Evolutionary conservation across 306 rosid genomes (phyloP).

Genomic region (Citrullus amarus): DNA sequence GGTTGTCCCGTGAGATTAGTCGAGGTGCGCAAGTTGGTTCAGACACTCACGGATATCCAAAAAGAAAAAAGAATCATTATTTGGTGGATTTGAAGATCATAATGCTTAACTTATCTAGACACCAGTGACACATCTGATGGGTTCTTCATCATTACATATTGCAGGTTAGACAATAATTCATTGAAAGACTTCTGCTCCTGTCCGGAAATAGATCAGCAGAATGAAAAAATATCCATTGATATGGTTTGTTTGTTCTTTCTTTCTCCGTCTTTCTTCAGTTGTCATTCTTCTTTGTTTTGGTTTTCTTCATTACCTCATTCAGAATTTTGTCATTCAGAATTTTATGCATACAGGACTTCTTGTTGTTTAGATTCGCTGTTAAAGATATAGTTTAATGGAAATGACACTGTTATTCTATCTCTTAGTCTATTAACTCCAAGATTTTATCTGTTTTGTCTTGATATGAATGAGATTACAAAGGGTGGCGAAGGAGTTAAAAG

Average conservation of each 20-base stretch:
- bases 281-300: not conserved
- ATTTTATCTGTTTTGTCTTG: not conserved
- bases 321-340: not conserved
- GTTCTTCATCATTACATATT: constrained; percentile 15
- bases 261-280: not conserved
- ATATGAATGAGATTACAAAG: not conserved
- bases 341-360: not conserved
- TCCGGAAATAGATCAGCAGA: constrained; percentile 16
- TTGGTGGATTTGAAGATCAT: not conserved
- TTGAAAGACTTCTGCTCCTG: constrained; percentile 16
- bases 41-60: too few relatives aligned
- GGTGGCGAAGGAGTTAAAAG: not conserved
- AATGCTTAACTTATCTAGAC: not conserved
- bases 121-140: not conserved
- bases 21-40: too few relatives aligned
- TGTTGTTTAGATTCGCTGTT: not conserved
- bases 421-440: not conserved
- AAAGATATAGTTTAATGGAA: not conserved
- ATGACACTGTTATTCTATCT: not conserved
- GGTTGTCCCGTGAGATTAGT: too few relatives aligned
- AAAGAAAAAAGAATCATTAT: not conserved
- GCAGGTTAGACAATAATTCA: constrained; percentile 39
- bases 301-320: not conserved
- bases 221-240: constrained; percentile 14
- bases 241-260: constrained; percentile 34